Evolutionary conservation across 352 stramenopile genomes (phyloP), one percentile per base, ranked within the genome.

Genomic region (Globisporangium lucens): DNA sequence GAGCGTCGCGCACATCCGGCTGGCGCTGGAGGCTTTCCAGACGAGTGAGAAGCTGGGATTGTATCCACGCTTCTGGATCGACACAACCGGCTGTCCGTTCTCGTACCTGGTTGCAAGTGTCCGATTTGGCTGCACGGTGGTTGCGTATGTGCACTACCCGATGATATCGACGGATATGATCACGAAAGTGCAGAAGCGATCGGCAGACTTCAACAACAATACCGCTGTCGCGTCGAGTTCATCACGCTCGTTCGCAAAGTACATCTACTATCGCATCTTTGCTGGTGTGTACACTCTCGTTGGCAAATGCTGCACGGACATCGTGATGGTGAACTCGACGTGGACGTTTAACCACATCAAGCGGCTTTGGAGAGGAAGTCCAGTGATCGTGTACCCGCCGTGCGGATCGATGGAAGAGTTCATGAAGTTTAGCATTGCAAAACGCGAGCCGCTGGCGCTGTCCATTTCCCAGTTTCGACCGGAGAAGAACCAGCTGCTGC

Each of bases 101-200:
- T 97, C 97, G 1, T 99, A 98, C 77, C 75, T 98, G 4, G 76
- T 99, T 2, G 97, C 96, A 0, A 91, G 82, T 66, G 53, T 94
- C 4, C 69, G 98, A 5, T 89, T 86, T 59, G 86, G 89, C 2
- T 97, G 86, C 60, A 87, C 69, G 1, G 87, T 99, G 38, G 83
- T 92, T 3, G 87, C 96, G 55, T 99, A 99, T 86, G 96, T 98
- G 30, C 98, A 99, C 85, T 99, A 99, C 85, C 98, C 98, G 8
- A 99, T 98, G 65, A 99, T 99, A 71, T 99, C 91, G 57, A 98
- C 93, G 38, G 97, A 99, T 71, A 99, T 99, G 98, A 92, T 99
- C 41, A 68, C 74, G 41, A 85, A 96, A 43, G 97, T 99, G 6
- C 90, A 89, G 68, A 82, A 98, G 63, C 91, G 93, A 43, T 74